Evolutionary conservation across 148 eudicot genomes (phyloP), one percentile per base, ranked within the genome.

Genomic region (Hydrangea macrophylla): DNA sequence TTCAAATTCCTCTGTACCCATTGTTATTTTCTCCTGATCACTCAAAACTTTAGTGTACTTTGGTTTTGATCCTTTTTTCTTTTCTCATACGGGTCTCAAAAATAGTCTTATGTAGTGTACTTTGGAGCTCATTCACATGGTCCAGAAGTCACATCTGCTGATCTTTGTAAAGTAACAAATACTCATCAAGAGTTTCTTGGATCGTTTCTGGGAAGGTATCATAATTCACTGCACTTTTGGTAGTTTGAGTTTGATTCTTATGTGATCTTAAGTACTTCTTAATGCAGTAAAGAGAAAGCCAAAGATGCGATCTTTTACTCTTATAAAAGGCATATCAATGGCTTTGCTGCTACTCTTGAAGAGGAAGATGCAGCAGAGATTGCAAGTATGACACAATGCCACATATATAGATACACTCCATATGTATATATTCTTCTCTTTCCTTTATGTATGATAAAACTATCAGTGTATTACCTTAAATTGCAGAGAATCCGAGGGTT

Each of bases 41-140:
- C 2, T 48, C 53, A 48, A 22, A 48, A 3, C n/a, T 15, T 48
- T 18, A 48, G 7, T 18, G 6, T 0, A 4, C 51, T 48, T 48
- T 4, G 39, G 8, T 35, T 35, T 35, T 35, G 8, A 35, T 3
- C 5, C n/a, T 48, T 10, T 48, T 48, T 48, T 48, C 6, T 48
- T 48, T 22, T 48, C 23, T 17, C 22, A 15, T 58, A 28, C 0
- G 24, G 37, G 5, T 58, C 7, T 18, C 36, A 10, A 8, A 27
- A 10, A 40, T 45, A 89, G 91, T 45, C 89, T 15, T 89, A 86
- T 37, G 56, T 89, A 37, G 91, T 89, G 69, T 89, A 89, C 75
- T 76, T 86, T 86, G 92, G 96, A 55, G 86, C 61, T 20, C 86
- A 84, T 63, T 71, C 71, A 15, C 92, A 89, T 66, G 86, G 81